Conservation (phyloP, 2,329 filamentous ascomycete species). For the Ustilaginoidea virens region DNA sequence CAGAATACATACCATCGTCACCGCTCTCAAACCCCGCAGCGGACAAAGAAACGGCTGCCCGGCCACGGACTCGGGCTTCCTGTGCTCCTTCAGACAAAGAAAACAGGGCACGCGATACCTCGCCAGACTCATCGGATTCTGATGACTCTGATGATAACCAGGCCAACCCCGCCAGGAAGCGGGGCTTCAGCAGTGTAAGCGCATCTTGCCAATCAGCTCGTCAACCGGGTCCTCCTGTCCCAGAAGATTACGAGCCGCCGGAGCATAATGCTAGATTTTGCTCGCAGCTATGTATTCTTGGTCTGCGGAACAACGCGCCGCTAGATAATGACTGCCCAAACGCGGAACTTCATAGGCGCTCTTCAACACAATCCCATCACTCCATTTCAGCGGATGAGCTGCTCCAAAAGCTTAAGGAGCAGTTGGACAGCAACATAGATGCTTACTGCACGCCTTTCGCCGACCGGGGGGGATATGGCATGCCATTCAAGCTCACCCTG, state of each 20-base stretch:
- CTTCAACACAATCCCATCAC: neutral
- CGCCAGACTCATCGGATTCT: neutral
- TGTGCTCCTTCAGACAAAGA: neutral
- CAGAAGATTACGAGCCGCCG: neutral
- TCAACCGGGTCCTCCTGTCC: neutral
- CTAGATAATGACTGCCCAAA: conserved; percentile 2
- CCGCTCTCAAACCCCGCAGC: no score
- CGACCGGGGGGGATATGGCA: neutral
- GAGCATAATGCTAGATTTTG: conserved; percentile 1
- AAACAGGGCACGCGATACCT: neutral
- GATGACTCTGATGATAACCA: neutral
- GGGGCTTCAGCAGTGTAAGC: conserved; percentile 1
- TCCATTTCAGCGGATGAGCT: neutral
- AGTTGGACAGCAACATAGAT: conserved; percentile 1
- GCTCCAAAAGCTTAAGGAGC: conserved; percentile 1
- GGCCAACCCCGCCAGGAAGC: neutral
- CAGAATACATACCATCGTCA: no score
- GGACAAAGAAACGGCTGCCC: neutral
- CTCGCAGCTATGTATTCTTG: neutral
- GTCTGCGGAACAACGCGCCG: neutral
- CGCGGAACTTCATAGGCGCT: neutral
- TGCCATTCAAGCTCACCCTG: conserved; percentile 3
- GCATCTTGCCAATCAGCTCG: neutral
- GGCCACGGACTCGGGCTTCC: no score
- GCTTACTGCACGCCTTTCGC: neutral